Conservation (phyloP, 768 basidiomycete species). For the Leccinum obscurum region DNA sequence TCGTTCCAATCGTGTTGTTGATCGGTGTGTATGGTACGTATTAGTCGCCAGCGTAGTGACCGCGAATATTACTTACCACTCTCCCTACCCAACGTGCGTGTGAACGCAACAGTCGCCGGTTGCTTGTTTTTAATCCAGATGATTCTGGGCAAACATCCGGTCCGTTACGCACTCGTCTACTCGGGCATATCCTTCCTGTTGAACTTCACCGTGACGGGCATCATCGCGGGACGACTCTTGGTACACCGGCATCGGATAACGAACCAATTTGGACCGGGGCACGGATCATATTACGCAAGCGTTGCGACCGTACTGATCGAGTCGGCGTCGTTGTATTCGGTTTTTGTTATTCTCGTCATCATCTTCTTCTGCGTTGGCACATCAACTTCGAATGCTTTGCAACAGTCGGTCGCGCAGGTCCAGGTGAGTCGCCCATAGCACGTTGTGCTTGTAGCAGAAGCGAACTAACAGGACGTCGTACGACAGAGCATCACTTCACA, state of each 20-base stretch:
- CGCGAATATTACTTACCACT: background rate
- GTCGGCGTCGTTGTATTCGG: constrained; percentile 20
- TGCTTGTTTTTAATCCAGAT: constrained; percentile 2
- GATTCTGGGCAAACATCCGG: background rate
- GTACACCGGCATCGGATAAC: constrained; percentile 12
- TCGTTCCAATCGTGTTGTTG: constrained; percentile 9
- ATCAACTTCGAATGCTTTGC: constrained; percentile 7
- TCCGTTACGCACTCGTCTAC: constrained; percentile 8
- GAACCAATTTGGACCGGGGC: constrained; percentile 12
- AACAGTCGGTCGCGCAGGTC: constrained; percentile 22
- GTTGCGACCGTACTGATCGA: constrained; percentile 17
- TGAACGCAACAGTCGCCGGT: constrained; percentile 7
- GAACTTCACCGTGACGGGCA: constrained; percentile 18
- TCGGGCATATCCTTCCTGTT: constrained; percentile 12
- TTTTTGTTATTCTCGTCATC: constrained; percentile 18
- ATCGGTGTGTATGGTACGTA: constrained; percentile 15
- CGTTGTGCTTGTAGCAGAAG: background rate
- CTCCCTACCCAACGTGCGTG: background rate
- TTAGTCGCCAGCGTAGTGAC: background rate
- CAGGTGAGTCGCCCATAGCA: constrained; percentile 8
- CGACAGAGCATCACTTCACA: constrained; percentile 17
- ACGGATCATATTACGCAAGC: constrained; percentile 14
- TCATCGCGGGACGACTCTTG: constrained; percentile 20
- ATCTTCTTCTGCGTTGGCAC: constrained; percentile 6
- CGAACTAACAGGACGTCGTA: background rate